phyloP scores from a whole-genome alignment of 139 green algal genomes.

The Trebouxia sp. region DNA sequence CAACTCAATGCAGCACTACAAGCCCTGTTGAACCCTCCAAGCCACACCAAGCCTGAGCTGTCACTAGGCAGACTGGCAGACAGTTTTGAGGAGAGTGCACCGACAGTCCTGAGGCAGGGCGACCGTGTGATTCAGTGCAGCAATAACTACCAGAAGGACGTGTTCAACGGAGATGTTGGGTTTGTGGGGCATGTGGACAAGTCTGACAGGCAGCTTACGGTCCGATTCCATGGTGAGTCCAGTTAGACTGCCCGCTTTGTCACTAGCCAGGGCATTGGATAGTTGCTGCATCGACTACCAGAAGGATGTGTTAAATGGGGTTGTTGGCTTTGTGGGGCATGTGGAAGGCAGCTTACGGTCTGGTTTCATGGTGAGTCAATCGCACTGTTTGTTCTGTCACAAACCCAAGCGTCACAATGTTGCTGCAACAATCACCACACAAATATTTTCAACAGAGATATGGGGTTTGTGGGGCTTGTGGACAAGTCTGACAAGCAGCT shows the following conservation, averaged over 20 bases:
- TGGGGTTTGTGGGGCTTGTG: no score
- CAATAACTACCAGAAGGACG: slow-evolving; percentile 79
- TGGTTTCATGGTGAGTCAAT: slow-evolving; percentile 32
- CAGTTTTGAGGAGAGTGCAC: neutral
- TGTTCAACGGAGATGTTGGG: slow-evolving; percentile 86
- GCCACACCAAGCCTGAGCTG: slow-evolving; percentile 33
- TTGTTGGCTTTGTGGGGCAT: slow-evolving; percentile 59
- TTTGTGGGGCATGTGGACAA: slow-evolving; percentile 48
- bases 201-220: slow-evolving; percentile 16
- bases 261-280: neutral
- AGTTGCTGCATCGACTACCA: slow-evolving; percentile 78
- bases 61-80: neutral
- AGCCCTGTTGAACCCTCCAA: slow-evolving; percentile 65
- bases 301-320: slow-evolving; percentile 81
- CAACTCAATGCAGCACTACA: slow-evolving; percentile 70
- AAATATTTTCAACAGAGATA: no score
- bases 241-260: neutral
- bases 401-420: no score
- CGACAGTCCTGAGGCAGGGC: neutral
- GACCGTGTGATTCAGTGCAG: slow-evolving; percentile 56
- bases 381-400: no score
- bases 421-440: no score
- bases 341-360: slow-evolving; percentile 40
- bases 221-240: slow-evolving; percentile 34
- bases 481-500: no score